Evolutionary conservation across 108 stramenopile species (phyloP).

Genomic region (Fistulifera solaris): DNA sequence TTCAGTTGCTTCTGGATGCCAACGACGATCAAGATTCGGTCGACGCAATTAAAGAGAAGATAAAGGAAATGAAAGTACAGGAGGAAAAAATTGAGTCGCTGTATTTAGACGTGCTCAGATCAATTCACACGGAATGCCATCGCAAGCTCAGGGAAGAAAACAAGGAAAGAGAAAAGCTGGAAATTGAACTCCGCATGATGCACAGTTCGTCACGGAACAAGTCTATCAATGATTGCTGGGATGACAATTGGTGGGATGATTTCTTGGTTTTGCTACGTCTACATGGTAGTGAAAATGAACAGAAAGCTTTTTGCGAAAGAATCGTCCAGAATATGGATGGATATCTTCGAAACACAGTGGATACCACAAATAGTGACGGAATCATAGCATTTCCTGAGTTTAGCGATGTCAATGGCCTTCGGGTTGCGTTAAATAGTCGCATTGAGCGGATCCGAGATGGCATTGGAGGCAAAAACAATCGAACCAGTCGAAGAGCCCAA

Average conservation of each 20-base stretch:
- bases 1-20: not conserved
- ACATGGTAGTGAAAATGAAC: constrained; percentile 21
- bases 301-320: constrained; percentile 25
- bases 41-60: constrained; percentile 4
- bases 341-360: not conserved
- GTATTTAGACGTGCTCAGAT: constrained; percentile 27
- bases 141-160: constrained; percentile 11
- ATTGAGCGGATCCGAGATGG: constrained; percentile 17
- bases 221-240: constrained; percentile 15
- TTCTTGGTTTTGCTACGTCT: constrained; percentile 19
- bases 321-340: constrained; percentile 25
- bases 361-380: constrained; percentile 2
- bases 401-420: constrained; percentile 21
- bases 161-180: constrained; percentile 10
- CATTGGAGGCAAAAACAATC: not conserved
- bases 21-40: constrained; percentile 4
- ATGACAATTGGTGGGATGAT: constrained; percentile 49
- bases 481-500: constrained; percentile 10
- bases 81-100: constrained; percentile 20
- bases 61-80: constrained; percentile 27
- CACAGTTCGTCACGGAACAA: not conserved
- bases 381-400: constrained; percentile 33
- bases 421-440: constrained; percentile 24
- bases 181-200: constrained; percentile 15
- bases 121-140: constrained; percentile 24